A percentile compares a stretch with the other conserved stretches of the same genome.
Evolutionary conservation across 495 filamentous ascomycete genomes (phyloP).

Genomic region (Podospora didyma): DNA sequence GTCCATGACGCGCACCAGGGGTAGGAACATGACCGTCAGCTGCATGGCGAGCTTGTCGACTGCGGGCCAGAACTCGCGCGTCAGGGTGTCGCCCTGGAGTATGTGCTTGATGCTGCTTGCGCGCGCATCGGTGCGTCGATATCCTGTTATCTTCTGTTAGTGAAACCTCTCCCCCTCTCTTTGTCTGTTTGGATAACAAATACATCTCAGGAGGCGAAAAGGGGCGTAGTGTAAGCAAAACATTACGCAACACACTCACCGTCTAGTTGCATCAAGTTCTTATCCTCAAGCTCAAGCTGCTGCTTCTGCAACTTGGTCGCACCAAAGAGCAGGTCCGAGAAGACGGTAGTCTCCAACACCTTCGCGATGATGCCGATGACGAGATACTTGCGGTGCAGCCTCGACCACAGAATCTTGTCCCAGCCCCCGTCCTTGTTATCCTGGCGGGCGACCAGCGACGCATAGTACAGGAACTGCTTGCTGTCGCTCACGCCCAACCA

Average conservation of each 20-base stretch:
- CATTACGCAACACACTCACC: conserved; percentile 24
- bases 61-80: conserved; percentile 35
- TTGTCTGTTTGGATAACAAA: too few relatives aligned
- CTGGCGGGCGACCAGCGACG: conserved; percentile 30
- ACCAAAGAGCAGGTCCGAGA: conserved; percentile 43
- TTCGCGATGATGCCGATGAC: conserved; percentile 37
- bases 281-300: conserved; percentile 34
- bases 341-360: conserved; percentile 40
- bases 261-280: conserved; percentile 29
- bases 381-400: conserved; percentile 33
- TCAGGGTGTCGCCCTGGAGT: conserved; percentile 25
- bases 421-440: conserved; percentile 35
- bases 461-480: conserved; percentile 32
- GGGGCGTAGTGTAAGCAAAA: background rate
- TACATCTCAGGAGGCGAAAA: too few relatives aligned
- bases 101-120: conserved; percentile 23
- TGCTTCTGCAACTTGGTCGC: conserved; percentile 20
- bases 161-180: background rate
- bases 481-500: too few relatives aligned
- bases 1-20: conserved; percentile 34
- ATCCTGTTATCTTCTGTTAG: conserved; percentile 38
- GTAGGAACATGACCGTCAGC: conserved; percentile 37
- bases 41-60: conserved; percentile 40
- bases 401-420: conserved; percentile 34
- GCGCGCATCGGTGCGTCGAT: conserved; percentile 36